phyloP scores from a whole-genome alignment of 371 early-diverging fungal genomes.

The Apophysomyces sp. region DNA sequence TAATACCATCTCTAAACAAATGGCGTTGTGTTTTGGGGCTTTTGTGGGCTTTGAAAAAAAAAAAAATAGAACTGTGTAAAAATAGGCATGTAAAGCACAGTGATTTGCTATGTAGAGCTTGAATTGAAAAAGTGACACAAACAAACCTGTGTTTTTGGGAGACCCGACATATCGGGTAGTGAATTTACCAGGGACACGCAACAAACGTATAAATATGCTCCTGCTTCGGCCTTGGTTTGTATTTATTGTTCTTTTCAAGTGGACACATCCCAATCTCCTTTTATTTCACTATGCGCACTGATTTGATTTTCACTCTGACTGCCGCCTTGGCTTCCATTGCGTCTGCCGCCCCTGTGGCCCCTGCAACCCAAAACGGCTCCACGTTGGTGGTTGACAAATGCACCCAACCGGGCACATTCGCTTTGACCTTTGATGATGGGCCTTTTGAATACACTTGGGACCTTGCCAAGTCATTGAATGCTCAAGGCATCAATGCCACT shows the following conservation, averaged over 20 bases:
- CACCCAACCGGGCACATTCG: conserved; percentile 47
- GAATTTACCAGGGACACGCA: background rate
- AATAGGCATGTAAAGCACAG: background rate
- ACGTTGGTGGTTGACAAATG: conserved; percentile 12
- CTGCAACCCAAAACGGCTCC: background rate
- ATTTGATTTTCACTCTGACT: background rate
- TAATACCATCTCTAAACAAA: background rate
- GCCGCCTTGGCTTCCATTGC: background rate
- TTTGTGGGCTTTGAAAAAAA: background rate
- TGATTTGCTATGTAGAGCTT: background rate
- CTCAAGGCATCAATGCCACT: conserved; percentile 49
- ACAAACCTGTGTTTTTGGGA: background rate
- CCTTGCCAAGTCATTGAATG: conserved; percentile 35
- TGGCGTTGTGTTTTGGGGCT: background rate
- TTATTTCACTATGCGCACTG: background rate
- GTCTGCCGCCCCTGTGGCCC: too few relatives aligned
- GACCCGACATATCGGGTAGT: background rate
- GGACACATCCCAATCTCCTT: background rate
- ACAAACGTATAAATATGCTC: background rate
- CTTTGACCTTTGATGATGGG: conserved; percentile 63
- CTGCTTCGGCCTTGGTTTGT: background rate
- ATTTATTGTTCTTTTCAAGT: too few relatives aligned
- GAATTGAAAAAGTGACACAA: conserved; percentile 1
- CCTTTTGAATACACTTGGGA: conserved; percentile 40
- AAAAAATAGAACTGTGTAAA: background rate